These are phyloP conservation scores for Aspergillus udagawae DNA, from an alignment of 2,329 filamentous ascomycete species.

Conservation along the genomic window DNA sequence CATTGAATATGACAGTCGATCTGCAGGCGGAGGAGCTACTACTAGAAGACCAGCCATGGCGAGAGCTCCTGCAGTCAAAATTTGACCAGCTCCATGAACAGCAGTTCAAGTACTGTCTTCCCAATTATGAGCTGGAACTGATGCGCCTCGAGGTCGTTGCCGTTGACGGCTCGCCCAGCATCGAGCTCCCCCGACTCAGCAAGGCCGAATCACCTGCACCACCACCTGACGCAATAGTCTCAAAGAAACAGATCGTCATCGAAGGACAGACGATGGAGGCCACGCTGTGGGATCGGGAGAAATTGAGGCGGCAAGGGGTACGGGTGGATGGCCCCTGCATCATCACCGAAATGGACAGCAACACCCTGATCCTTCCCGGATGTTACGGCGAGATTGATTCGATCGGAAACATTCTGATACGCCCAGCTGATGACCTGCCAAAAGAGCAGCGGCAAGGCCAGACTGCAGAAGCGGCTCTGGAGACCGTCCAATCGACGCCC, in stretches of 20 bases:
- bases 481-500: slow-evolving; percentile 37
- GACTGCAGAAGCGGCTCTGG: slow-evolving; percentile 34
- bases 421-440: slow-evolving; percentile 28
- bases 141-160: slow-evolving; percentile 46
- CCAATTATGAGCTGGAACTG: slow-evolving; percentile 44
- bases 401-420: slow-evolving; percentile 49
- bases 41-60: slow-evolving; percentile 25
- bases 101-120: slow-evolving; percentile 45
- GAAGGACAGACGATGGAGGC: slow-evolving; percentile 41
- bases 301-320: slow-evolving; percentile 39
- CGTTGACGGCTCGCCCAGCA: slow-evolving; percentile 40
- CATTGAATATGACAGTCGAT: slow-evolving; percentile 34
- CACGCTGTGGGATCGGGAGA: slow-evolving; percentile 43
- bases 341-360: slow-evolving; percentile 51
- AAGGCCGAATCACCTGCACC: slow-evolving; percentile 25
- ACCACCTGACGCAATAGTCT: slow-evolving; percentile 34
- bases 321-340: slow-evolving; percentile 44
- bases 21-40: slow-evolving; percentile 33
- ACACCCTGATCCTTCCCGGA: slow-evolving; percentile 48
- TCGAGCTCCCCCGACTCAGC: slow-evolving; percentile 34
- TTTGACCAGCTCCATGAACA: slow-evolving; percentile 44
- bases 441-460: slow-evolving; percentile 20
- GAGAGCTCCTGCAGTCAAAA: slow-evolving; percentile 31
- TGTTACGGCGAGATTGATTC: slow-evolving; percentile 45
- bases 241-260: slow-evolving; percentile 38